Evolutionary conservation across 1,284 basidiomycete species (phyloP), one percentile per base, ranked within the genome.

Genomic region (Ganoderma boninense): DNA sequence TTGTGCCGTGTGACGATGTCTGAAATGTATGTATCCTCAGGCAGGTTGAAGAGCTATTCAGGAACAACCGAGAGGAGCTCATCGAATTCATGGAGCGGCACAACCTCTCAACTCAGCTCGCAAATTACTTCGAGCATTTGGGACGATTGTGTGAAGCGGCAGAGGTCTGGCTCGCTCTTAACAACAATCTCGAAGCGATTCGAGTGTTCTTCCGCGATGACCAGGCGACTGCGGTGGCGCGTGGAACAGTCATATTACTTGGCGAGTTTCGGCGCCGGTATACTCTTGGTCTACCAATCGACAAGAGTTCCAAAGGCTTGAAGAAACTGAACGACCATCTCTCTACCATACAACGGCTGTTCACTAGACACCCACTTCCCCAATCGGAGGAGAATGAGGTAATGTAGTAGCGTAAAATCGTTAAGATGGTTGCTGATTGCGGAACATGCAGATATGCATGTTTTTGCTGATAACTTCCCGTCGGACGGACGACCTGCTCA

Each of bases 121-220:
- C 85, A 0, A 76, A 77, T 0, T 75, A 91, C 7, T 80, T 91
- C n/a, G 81, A 84, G 63, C 76, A 80, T 4, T 79, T 83, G 10
- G 84, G 83, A 6, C 80, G 82, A 70, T 81, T 79, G 57, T 65
- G 73, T 0, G 87, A 91, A 44, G 90, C 90, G 0, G 90, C 89
- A 1, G 82, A 87, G n/a, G 76, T 90, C 35, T 85, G 89, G 73
- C 74, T 88, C 3, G 75, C 76, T 1, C 85, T 88, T 76, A 88
- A 88, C 32, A 80, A 83, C 1, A 77, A 76, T 4, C 40, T 84
- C 1, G 80, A 86, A n/a, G 90, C 88, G 0, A 85, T 90, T 52
- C 72, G 73, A 8, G 75, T 86, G 4, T 79, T 89, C 52, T 73
- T 90, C 35, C 32, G 16, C 4, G 57, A 38, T 6, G 7, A 59